Percentiles rank a stretch among this genome's conserved stretches.
Conservation (phyloP, 768 basidiomycete species). For the Suillus paluster region DNA sequence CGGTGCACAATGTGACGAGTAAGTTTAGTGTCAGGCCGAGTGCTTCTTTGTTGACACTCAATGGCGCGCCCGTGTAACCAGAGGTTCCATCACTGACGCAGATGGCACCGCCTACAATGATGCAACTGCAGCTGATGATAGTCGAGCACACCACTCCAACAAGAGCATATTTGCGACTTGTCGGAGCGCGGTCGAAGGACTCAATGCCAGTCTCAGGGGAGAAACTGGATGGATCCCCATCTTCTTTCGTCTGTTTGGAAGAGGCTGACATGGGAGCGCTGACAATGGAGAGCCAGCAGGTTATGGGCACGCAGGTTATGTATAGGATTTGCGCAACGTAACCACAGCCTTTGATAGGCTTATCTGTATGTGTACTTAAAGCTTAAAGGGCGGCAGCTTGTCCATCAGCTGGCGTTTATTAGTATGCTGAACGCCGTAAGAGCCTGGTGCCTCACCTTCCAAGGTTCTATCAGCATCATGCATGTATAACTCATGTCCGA, state of each 20-base stretch:
- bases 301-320: not conserved
- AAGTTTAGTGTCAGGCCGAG: slow-evolving; percentile 28
- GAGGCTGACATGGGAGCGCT: not conserved
- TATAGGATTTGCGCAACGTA: not conserved
- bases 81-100: slow-evolving; percentile 5
- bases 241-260: not conserved
- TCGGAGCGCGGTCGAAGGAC: slow-evolving; percentile 30
- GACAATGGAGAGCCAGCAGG: not conserved
- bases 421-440: too few relatives aligned
- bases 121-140: slow-evolving; percentile 28
- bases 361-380: too few relatives aligned
- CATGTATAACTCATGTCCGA: too few relatives aligned
- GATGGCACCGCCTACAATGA: slow-evolving; percentile 21
- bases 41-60: too few relatives aligned
- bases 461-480: too few relatives aligned
- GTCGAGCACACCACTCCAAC: slow-evolving; percentile 26
- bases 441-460: too few relatives aligned
- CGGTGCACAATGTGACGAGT: slow-evolving; percentile 33
- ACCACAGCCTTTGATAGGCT: too few relatives aligned
- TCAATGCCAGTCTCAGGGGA: slow-evolving; percentile 24
- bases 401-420: too few relatives aligned
- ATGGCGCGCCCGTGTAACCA: too few relatives aligned
- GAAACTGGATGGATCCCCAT: not conserved
- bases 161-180: slow-evolving; percentile 27
- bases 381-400: too few relatives aligned